Percentiles rank a stretch among this genome's conserved stretches.
Evolutionary conservation across 306 rosid genomes (phyloP).

Genomic region (Trifolium fragiferum): DNA sequence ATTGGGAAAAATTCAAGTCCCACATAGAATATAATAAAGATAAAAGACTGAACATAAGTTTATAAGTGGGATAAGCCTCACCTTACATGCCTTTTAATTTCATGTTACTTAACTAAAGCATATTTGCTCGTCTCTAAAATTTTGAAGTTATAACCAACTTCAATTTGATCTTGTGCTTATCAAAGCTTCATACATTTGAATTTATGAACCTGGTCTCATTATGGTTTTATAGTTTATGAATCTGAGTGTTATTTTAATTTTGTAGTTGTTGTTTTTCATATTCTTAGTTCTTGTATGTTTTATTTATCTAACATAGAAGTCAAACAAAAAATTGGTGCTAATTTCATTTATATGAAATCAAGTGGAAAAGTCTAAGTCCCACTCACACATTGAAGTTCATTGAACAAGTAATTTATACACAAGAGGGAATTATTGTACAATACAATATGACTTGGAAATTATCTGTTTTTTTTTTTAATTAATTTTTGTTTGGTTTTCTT

Average conservation of each 20-base stretch:
- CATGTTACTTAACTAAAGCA: too few relatives aligned
- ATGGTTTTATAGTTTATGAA: not conserved
- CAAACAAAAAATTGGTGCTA: constrained; percentile 25
- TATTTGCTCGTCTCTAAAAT: too few relatives aligned
- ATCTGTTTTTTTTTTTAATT: not conserved
- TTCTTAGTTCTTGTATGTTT: constrained; percentile 6
- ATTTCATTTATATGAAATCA: constrained; percentile 3
- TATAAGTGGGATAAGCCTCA: too few relatives aligned
- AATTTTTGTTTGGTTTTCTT: constrained; percentile 27
- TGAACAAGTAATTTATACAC: constrained; percentile 39
- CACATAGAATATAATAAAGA: too few relatives aligned
- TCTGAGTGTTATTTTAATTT: not conserved
- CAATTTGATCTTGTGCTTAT: too few relatives aligned
- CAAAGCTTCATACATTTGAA: too few relatives aligned
- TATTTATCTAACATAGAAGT: constrained; percentile 20
- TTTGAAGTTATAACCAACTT: too few relatives aligned
- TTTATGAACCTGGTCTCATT: not conserved
- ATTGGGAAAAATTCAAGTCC: too few relatives aligned
- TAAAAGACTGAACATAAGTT: too few relatives aligned
- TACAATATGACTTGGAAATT: constrained; percentile 22
- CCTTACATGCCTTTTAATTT: too few relatives aligned
- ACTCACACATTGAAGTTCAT: constrained; percentile 14
- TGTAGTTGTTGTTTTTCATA: constrained; percentile 18
- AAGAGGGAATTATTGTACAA: constrained; percentile 30
- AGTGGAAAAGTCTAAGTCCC: constrained; percentile 22